Conservation (phyloP, 345 rosid species). For the Heritiera littoralis region DNA sequence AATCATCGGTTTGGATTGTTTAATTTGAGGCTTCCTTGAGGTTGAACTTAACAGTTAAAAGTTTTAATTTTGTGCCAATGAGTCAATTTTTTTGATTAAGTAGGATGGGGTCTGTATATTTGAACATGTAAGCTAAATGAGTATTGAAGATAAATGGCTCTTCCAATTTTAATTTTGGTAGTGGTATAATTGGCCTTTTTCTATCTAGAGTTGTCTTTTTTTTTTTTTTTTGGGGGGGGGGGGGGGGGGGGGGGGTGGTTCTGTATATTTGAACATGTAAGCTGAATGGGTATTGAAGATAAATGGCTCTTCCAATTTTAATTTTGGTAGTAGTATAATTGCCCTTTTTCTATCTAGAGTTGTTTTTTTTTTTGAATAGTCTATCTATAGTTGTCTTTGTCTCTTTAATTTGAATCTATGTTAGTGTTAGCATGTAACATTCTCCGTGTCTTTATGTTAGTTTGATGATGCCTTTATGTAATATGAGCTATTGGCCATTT, state of each 20-base stretch:
- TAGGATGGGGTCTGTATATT: not conserved
- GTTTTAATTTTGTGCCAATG: not conserved
- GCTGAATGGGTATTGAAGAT: too few species aligned
- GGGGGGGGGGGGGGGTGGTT: not conserved
- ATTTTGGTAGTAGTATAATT: not conserved
- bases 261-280: too few species aligned
- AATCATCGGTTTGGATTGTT: not conserved
- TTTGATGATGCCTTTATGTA: constrained; percentile 2
- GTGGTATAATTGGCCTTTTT: not conserved
- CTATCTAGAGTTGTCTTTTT: not conserved
- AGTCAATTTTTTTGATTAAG: not conserved
- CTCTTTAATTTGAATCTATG: not conserved
- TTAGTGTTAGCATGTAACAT: not conserved
- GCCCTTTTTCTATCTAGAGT: not conserved
- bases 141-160: too few species aligned
- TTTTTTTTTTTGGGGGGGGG: not conserved
- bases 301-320: not conserved
- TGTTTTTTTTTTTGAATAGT: not conserved
- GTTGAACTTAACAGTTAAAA: not conserved
- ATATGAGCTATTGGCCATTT: not conserved
- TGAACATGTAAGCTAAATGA: too few species aligned
- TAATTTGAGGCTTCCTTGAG: not conserved
- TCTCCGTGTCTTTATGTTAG: not conserved
- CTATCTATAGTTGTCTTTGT: too few species aligned
- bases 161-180: not conserved